These are phyloP conservation scores for Marsdenia floribunda DNA, from an alignment of 257 asterid species.

Conservation along the genomic window DNA sequence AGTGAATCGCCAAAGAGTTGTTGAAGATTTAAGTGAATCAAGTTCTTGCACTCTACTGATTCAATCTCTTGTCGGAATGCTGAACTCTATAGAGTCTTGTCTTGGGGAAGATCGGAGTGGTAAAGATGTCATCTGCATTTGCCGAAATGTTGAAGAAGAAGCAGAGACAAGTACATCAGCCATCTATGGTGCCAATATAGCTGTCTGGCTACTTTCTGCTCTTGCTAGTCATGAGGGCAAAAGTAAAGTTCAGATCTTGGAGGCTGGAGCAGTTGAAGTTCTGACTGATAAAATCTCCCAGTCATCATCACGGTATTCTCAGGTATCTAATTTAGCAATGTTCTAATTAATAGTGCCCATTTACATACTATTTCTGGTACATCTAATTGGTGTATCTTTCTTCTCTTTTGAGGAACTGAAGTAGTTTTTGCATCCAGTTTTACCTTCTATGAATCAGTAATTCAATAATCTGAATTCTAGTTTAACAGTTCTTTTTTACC, in stretches of 20 bases:
- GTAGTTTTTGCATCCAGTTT: not conserved
- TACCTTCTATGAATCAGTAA: not conserved
- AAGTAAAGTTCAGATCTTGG: slow-evolving; percentile 72
- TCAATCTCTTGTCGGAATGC: slow-evolving; percentile 78
- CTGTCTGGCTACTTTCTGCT: slow-evolving; percentile 84
- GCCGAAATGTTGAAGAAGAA: slow-evolving; percentile 55
- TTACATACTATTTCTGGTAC: not conserved
- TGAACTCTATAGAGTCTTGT: slow-evolving; percentile 45
- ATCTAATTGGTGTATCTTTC: not conserved
- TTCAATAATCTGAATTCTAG: not conserved
- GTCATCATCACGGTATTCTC: slow-evolving; percentile 55
- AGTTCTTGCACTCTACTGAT: slow-evolving; percentile 56
- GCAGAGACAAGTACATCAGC: slow-evolving; percentile 61
- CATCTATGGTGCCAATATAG: slow-evolving; percentile 65
- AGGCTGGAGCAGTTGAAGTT: slow-evolving; percentile 90
- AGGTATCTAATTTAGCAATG: slow-evolving; percentile 35
- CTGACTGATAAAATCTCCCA: slow-evolving; percentile 76
- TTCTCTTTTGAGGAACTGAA: not conserved
- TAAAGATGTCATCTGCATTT: slow-evolving; percentile 56
- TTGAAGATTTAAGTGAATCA: slow-evolving; percentile 69
- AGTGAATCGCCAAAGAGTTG: slow-evolving; percentile 71
- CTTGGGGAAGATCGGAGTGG: slow-evolving; percentile 45
- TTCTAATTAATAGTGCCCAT: not conserved
- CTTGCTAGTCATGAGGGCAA: slow-evolving; percentile 73
- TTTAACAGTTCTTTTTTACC: slow-evolving; percentile 1